These are phyloP conservation scores for Hypholoma fasciculare DNA, from an alignment of 768 basidiomycete genomes.

Conservation along the genomic window DNA sequence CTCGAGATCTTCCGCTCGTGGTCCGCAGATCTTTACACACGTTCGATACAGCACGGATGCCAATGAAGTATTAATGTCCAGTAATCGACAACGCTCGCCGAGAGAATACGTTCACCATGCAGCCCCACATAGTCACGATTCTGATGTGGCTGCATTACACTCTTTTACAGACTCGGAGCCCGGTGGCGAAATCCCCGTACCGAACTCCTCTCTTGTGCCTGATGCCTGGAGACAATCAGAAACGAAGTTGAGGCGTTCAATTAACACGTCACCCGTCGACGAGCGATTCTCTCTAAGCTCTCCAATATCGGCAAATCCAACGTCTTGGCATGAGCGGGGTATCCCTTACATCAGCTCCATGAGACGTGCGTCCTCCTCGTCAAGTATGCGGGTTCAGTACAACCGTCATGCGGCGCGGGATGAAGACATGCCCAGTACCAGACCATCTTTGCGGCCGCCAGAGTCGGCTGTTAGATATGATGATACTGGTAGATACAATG, in stretches of 20 bases:
- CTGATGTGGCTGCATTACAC: neutral
- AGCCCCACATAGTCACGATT: neutral
- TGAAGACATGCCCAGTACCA: neutral
- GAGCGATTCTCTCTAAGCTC: neutral
- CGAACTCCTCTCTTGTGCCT: neutral
- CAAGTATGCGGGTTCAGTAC: slow-evolving; percentile 2
- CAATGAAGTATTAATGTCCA: neutral
- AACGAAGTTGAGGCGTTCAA: neutral
- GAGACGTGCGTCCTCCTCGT: slow-evolving; percentile 17
- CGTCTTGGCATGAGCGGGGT: slow-evolving; percentile 8
- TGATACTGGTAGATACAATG: neutral
- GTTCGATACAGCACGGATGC: neutral
- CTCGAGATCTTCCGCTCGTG: neutral
- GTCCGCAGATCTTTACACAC: neutral
- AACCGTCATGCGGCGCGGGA: neutral
- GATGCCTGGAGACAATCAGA: neutral
- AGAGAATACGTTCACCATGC: neutral
- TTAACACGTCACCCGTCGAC: neutral
- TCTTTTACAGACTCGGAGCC: neutral
- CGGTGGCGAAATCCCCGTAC: neutral
- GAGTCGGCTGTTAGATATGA: neutral
- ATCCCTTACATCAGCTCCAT: slow-evolving; percentile 18
- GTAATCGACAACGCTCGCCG: neutral
- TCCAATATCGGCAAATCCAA: neutral
- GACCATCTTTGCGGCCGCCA: neutral